Percentiles rank a stretch among this genome's conserved stretches.
phyloP scores from a whole-genome alignment of 2,329 filamentous ascomycete genomes.

The Ambrosiella xylebori region DNA sequence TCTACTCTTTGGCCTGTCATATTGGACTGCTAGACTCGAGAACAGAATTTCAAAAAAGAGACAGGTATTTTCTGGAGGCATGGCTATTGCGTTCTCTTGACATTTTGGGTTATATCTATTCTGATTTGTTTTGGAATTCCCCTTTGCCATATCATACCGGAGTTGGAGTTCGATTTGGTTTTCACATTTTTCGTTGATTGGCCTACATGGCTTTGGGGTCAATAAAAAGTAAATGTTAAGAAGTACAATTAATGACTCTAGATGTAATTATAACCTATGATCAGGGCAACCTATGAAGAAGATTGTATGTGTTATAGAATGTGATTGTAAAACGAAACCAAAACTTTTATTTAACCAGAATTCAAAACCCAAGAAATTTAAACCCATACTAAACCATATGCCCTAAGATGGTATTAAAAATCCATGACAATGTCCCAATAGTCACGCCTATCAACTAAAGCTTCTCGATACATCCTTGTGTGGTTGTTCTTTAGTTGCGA shows the following conservation, averaged over 20 bases:
- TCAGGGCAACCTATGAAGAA: not conserved
- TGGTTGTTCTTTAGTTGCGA: not conserved
- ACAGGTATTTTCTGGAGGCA: not conserved
- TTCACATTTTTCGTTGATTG: conserved; percentile 10
- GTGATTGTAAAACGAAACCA: not conserved
- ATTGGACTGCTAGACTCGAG: not conserved
- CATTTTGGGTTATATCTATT: conserved; percentile 3
- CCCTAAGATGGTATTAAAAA: not conserved
- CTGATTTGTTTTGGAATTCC: conserved; percentile 3
- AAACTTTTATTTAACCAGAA: conserved; percentile 11
- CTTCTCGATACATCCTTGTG: not conserved
- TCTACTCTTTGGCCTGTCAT: too few species aligned
- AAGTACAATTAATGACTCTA: not conserved
- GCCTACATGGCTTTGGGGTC: conserved; percentile 10
- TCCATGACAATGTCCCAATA: not conserved
- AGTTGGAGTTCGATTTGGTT: conserved; percentile 13
- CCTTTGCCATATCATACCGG: conserved; percentile 8
- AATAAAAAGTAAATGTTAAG: conserved; percentile 9
- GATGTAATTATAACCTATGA: too few species aligned
- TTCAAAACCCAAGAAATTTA: not conserved
- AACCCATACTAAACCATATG: not conserved
- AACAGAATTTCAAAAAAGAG: not conserved
- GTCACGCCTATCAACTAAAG: not conserved
- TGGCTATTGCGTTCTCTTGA: not conserved
- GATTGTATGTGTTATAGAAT: not conserved